Percentiles rank a stretch among this genome's conserved stretches.
Evolutionary conservation across 2,329 filamentous ascomycete genomes (phyloP).

Genomic region (Myriosclerotinia curreyana): DNA sequence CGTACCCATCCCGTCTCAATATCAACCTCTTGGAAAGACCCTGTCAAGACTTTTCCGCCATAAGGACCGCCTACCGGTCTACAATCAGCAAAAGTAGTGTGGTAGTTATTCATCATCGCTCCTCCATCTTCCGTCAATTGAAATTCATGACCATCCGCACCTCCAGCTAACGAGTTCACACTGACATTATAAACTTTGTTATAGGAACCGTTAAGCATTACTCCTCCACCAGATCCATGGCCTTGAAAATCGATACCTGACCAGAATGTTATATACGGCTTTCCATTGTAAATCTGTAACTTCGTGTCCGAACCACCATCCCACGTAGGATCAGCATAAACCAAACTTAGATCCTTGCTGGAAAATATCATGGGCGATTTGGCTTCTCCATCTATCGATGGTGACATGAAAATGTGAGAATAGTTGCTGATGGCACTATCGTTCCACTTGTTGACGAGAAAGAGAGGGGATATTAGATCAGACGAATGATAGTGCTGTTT

Average conservation of each 20-base stretch:
- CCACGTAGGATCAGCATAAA: slow-evolving; percentile 12
- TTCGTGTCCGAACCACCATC: slow-evolving; percentile 16
- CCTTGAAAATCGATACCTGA: slow-evolving; percentile 15
- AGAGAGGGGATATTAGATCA: slow-evolving; percentile 10
- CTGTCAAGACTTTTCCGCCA: slow-evolving; percentile 11
- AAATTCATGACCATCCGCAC: slow-evolving; percentile 18
- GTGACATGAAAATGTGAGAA: slow-evolving; percentile 21
- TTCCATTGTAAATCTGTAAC: slow-evolving; percentile 11
- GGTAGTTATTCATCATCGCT: slow-evolving; percentile 17
- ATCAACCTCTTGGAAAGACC: slow-evolving; percentile 49
- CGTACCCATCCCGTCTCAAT: slow-evolving; percentile 49
- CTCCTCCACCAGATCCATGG: slow-evolving; percentile 6
- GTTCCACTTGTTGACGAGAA: slow-evolving; percentile 18
- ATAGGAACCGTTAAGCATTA: slow-evolving; percentile 18
- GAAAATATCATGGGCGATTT: slow-evolving; percentile 9
- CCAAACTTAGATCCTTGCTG: slow-evolving; percentile 19
- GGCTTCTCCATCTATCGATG: slow-evolving; percentile 1
- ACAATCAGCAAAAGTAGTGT: slow-evolving; percentile 13
- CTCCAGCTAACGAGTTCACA: slow-evolving; percentile 9
- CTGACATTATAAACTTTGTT: slow-evolving; percentile 4
- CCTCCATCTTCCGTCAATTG: slow-evolving; percentile 16
- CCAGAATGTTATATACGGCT: slow-evolving; percentile 17
- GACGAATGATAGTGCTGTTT: slow-evolving; percentile 11
- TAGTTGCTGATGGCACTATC: slow-evolving; percentile 12
- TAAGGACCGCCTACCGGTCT: background rate